Evolutionary conservation across 495 filamentous ascomycete species (phyloP).

Genomic region (Penicillium robsamsonii): DNA sequence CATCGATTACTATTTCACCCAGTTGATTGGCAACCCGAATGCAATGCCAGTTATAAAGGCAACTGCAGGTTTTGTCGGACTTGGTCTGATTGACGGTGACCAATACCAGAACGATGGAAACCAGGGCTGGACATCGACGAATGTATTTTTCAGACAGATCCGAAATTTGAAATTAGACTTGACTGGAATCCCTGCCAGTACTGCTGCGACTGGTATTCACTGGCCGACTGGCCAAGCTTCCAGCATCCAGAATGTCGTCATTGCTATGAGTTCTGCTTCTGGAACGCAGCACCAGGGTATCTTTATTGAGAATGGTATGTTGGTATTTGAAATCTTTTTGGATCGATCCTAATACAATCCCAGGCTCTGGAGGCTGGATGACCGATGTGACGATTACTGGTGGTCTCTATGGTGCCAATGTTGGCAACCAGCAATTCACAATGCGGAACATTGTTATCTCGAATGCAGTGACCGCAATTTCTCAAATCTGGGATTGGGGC

Average conservation of each 20-base stretch:
- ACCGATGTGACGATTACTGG: conserved; percentile 64
- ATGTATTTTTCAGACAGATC: conserved; percentile 75
- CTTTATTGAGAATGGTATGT: conserved; percentile 68
- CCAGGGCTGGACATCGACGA: conserved; percentile 57
- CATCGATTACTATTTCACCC: conserved; percentile 60
- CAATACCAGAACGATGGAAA: conserved; percentile 49
- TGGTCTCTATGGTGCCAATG: conserved; percentile 59
- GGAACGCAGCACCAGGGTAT: conserved; percentile 69
- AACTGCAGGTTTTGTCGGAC: conserved; percentile 58
- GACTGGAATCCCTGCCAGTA: conserved; percentile 55
- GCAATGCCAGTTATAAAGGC: conserved; percentile 64
- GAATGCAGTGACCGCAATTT: conserved; percentile 58
- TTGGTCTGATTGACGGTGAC: conserved; percentile 69
- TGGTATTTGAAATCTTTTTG: conserved; percentile 14
- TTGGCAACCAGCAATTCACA: conserved; percentile 83
- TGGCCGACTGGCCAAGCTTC: conserved; percentile 75
- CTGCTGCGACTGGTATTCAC: conserved; percentile 64
- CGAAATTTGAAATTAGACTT: conserved; percentile 76
- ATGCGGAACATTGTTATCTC: conserved; percentile 71
- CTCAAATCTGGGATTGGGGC: conserved; percentile 59
- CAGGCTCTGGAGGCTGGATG: conserved; percentile 71
- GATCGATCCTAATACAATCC: neutral
- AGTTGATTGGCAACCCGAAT: conserved; percentile 67
- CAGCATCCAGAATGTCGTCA: conserved; percentile 74
- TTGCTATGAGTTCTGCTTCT: conserved; percentile 59